Percentiles rank a stretch among this genome's conserved stretches.
phyloP scores from a whole-genome alignment of 129 eudicot species.

The Silybum marianum region DNA sequence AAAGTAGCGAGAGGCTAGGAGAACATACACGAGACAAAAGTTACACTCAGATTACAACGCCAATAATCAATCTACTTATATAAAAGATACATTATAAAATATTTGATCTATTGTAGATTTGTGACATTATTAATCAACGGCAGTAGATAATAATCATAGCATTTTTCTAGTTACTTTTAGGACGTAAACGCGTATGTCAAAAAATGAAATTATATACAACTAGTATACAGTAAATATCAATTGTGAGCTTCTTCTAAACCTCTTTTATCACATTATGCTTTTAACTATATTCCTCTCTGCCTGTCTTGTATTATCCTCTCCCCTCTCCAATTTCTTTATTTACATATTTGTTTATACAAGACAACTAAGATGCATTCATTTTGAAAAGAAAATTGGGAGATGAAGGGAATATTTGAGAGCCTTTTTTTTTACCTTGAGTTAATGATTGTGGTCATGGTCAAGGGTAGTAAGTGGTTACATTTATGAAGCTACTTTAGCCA shows the following conservation, averaged over 20 bases:
- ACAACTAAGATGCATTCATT: background rate
- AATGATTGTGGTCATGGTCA: constrained; percentile 33
- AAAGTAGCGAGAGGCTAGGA: no score
- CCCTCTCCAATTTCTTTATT: background rate
- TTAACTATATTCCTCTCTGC: no score
- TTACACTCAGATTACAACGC: no score
- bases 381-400: constrained; percentile 19
- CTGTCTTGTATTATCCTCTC: background rate
- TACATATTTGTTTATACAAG: background rate
- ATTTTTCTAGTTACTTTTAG: background rate
- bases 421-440: constrained; percentile 30
- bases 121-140: background rate
- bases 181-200: background rate
- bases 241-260: background rate
- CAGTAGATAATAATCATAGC: background rate
- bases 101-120: background rate
- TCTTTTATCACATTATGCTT: background rate
- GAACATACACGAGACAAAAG: no score
- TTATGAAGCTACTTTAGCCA: constrained; percentile 41
- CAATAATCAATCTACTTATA: no score
- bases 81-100: no score
- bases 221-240: background rate
- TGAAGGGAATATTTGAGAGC: constrained; percentile 12
- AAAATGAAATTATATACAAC: background rate
- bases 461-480: constrained; percentile 31